These are phyloP conservation scores for Macrocybe gigantea DNA, from an alignment of 768 basidiomycete species.

Conservation along the genomic window DNA sequence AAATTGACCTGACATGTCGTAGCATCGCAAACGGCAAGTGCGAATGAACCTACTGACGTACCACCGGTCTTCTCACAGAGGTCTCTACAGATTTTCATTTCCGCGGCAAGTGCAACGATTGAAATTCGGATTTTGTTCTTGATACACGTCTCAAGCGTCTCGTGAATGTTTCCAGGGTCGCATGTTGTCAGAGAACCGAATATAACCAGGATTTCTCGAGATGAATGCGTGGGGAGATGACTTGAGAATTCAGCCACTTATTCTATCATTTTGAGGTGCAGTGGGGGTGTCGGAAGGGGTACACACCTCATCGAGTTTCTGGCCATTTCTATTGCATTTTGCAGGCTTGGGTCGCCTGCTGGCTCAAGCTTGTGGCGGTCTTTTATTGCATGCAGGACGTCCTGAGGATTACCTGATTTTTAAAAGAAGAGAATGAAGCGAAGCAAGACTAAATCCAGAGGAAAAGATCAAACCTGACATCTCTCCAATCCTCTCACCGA, in stretches of 20 bases:
- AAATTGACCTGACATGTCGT: constrained; percentile 56
- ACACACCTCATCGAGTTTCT: constrained; percentile 83
- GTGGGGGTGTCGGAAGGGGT: not conserved
- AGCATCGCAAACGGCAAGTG: constrained; percentile 2
- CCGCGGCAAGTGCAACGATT: constrained; percentile 91
- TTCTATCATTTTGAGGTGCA: not conserved
- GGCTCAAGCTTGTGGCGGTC: constrained; percentile 89
- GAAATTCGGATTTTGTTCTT: constrained; percentile 85
- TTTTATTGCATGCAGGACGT: constrained; percentile 80
- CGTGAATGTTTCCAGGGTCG: constrained; percentile 95
- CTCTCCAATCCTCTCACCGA: constrained; percentile 86
- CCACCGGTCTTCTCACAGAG: constrained; percentile 91
- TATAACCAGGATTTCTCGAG: constrained; percentile 89
- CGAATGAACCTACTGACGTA: constrained; percentile 25
- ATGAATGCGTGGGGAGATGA: constrained; percentile 96
- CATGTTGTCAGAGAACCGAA: constrained; percentile 96
- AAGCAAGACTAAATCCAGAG: constrained; percentile 1
- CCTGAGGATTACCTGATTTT: constrained; percentile 83
- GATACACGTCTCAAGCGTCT: constrained; percentile 83
- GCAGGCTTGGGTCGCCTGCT: constrained; percentile 88
- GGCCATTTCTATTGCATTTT: constrained; percentile 98
- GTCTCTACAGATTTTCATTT: constrained; percentile 96
- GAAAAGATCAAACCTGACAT: constrained; percentile 70
- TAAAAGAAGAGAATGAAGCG: constrained; percentile 1
- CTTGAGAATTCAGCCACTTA: constrained; percentile 31